Evolutionary conservation across 208 protist species (phyloP), one percentile per base, ranked within the genome.

Genomic region (Trypanosoma scelopori): DNA sequence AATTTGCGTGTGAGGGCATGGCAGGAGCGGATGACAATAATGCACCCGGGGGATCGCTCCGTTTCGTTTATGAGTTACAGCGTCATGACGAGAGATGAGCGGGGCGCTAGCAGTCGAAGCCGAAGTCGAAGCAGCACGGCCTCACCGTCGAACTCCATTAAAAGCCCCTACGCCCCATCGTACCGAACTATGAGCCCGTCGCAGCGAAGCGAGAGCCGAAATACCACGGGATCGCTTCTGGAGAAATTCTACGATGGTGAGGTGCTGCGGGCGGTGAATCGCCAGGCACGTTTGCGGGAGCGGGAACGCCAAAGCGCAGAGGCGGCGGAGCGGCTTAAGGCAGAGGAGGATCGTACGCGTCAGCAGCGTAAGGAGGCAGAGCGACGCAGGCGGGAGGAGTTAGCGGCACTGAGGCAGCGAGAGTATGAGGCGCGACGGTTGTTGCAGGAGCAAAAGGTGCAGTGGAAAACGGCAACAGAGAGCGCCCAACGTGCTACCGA

Each of bases 201-300:
- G 35, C 37, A 0, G 13, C 4, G 11, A 15, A 25, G 22, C 27
- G 28, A 45, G 12, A 25, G 12, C 39, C 41, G 28, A 18, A 12
- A 6, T 25, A n/a, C 12, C 20, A 60, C 63, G 25, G 61, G 60
- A 32, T 61, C 57, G 30, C 76, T 76, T 30, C 70, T 68, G 23
- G 79, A 85, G 55, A 55, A 48, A 28, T 64, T 46, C 20, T 70
- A 77, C 47, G 75, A 79, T 12, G 46, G 58, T n/a, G 76, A 80
- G 6, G 47, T 71, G 27, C 41, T 52, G 22, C 53, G 53, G 20
- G 69, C 69, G 43, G 45, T 51, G 2, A 50, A 16, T 18, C 68
- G 76, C 25, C 53, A 56, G 30, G 52, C 56, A 18, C 43, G 71
- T 22, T 58, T 62, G 59, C 53, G 52, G 25, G 65, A 68, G 11